A percentile compares a stretch with the other conserved stretches of the same genome.
These are phyloP conservation scores for Xylaria longipes DNA, from an alignment of 495 filamentous ascomycete genomes.

Conservation along the genomic window DNA sequence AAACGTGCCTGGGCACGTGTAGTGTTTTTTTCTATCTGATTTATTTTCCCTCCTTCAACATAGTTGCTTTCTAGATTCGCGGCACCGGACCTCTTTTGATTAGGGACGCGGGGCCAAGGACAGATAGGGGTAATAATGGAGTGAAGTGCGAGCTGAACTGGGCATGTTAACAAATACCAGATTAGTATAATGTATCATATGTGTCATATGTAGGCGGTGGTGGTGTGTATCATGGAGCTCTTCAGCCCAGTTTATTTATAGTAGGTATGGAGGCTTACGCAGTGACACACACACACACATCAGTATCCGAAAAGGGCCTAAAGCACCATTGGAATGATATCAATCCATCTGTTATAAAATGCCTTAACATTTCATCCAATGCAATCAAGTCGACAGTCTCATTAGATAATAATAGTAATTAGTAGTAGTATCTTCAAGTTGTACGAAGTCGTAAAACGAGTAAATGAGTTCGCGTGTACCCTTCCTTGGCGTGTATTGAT, in stretches of 20 bases:
- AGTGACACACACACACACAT: no score
- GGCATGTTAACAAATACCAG: not conserved
- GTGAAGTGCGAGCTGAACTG: no score
- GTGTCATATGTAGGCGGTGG: not conserved
- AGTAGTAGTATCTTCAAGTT: not conserved
- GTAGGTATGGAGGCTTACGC: no score
- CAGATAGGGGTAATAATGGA: not conserved
- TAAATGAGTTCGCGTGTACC: not conserved
- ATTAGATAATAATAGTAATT: slow-evolving; percentile 14
- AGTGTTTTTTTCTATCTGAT: not conserved
- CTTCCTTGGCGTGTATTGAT: not conserved
- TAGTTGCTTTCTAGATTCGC: not conserved
- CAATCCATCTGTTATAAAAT: not conserved
- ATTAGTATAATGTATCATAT: not conserved
- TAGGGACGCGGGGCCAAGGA: not conserved
- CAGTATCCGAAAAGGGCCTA: not conserved
- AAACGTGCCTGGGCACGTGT: not conserved
- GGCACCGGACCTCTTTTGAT: not conserved
- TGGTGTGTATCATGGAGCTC: not conserved
- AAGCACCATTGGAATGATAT: not conserved
- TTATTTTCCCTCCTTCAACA: not conserved
- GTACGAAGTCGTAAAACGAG: not conserved
- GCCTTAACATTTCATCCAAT: not conserved
- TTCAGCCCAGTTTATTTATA: no score
- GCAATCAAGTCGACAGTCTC: not conserved